Evolutionary conservation across 2,329 filamentous ascomycete species (phyloP).

Genomic region (Alternaria consortialis): DNA sequence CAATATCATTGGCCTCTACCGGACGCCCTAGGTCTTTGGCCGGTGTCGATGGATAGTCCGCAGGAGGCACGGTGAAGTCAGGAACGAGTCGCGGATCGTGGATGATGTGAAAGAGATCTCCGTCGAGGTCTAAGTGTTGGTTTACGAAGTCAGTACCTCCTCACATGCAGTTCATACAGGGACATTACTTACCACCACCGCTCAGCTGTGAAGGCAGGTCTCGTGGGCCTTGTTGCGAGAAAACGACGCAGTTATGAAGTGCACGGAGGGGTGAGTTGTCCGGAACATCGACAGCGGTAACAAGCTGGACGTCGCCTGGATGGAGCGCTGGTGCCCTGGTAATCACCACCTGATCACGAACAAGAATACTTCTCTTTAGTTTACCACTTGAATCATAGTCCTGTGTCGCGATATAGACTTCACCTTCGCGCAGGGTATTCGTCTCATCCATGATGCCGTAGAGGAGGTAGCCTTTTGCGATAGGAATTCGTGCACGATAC

Average conservation of each 20-base stretch:
- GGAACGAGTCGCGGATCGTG: slow-evolving; percentile 69
- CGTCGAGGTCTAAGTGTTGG: slow-evolving; percentile 68
- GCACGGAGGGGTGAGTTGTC: slow-evolving; percentile 66
- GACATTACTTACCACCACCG: slow-evolving; percentile 65
- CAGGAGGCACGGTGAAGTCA: slow-evolving; percentile 61
- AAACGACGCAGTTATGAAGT: slow-evolving; percentile 79
- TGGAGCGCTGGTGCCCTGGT: slow-evolving; percentile 84
- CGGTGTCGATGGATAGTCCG: slow-evolving; percentile 71
- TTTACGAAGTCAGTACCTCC: too few species aligned
- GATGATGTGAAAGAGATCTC: slow-evolving; percentile 82
- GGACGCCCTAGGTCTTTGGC: slow-evolving; percentile 68
- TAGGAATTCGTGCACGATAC: slow-evolving; percentile 77
- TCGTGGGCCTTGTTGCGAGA: slow-evolving; percentile 73
- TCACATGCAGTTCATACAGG: too few species aligned
- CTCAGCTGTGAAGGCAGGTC: slow-evolving; percentile 82
- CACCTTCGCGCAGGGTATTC: slow-evolving; percentile 68
- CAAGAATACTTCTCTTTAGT: slow-evolving; percentile 20
- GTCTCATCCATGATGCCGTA: slow-evolving; percentile 89
- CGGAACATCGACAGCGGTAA: slow-evolving; percentile 67
- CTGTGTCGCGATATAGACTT: slow-evolving; percentile 73
- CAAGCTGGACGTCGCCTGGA: slow-evolving; percentile 79
- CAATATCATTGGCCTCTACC: slow-evolving; percentile 73
- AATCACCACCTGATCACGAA: slow-evolving; percentile 63
- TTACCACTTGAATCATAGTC: slow-evolving; percentile 41
- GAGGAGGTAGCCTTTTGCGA: slow-evolving; percentile 75